Percentiles rank a stretch among this genome's conserved stretches.
These are phyloP conservation scores for Xerocomus amazonicus DNA, from an alignment of 1,284 basidiomycete species.

Conservation along the genomic window DNA sequence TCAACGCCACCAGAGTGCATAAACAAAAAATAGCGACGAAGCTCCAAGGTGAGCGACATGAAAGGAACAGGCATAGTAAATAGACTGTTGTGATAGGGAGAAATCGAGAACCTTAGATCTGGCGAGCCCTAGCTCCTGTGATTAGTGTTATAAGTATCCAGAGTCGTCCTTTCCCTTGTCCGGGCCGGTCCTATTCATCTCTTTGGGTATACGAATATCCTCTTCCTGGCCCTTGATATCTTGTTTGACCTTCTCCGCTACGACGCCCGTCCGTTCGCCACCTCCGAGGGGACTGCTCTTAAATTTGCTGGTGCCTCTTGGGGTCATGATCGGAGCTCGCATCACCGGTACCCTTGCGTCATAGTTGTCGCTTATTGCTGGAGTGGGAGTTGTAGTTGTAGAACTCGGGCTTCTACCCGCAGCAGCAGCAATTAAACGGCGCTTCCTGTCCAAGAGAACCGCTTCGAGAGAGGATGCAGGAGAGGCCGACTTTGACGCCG, in stretches of 20 bases:
- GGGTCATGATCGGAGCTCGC: constrained; percentile 21
- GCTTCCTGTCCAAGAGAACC: constrained; percentile 55
- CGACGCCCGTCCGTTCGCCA: constrained; percentile 39
- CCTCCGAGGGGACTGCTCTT: constrained; percentile 64
- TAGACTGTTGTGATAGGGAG: neutral
- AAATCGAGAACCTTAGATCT: neutral
- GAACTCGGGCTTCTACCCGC: constrained; percentile 18
- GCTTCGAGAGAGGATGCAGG: constrained; percentile 60
- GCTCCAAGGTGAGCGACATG: neutral
- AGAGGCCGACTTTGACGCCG: constrained; percentile 33
- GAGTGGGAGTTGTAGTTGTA: constrained; percentile 7
- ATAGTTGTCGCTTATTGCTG: constrained; percentile 12
- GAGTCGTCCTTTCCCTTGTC: constrained; percentile 27
- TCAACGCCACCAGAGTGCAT: constrained; percentile 13
- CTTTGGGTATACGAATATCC: constrained; percentile 22
- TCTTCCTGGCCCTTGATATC: constrained; percentile 22
- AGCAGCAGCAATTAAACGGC: constrained; percentile 33
- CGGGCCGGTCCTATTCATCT: constrained; percentile 16
- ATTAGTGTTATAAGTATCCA: constrained; percentile 25
- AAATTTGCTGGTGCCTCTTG: constrained; percentile 53
- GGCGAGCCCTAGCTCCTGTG: neutral
- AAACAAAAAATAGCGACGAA: neutral
- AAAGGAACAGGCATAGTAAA: neutral
- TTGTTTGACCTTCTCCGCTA: constrained; percentile 40
- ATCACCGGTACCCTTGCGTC: constrained; percentile 10